These are phyloP conservation scores for Moelleriella libera DNA, from an alignment of 2,329 filamentous ascomycete genomes.

Conservation along the genomic window DNA sequence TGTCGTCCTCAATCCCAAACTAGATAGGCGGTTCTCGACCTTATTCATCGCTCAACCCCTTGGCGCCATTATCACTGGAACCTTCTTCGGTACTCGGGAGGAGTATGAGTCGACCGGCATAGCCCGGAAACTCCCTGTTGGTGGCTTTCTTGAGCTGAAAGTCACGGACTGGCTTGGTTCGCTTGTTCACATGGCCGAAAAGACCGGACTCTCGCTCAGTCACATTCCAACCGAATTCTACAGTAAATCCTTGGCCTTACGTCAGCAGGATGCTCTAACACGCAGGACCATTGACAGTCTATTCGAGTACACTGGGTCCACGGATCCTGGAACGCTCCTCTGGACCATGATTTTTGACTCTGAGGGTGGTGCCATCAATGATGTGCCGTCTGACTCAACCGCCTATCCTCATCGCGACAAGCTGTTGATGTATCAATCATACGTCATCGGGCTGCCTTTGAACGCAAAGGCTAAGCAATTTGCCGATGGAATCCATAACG, in stretches of 20 bases:
- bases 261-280: slow-evolving; percentile 30
- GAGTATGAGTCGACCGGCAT: slow-evolving; percentile 42
- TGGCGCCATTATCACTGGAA: slow-evolving; percentile 42
- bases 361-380: slow-evolving; percentile 43
- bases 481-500: slow-evolving; percentile 33
- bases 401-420: slow-evolving; percentile 51
- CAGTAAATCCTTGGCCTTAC: slow-evolving; percentile 42
- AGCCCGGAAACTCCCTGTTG: slow-evolving; percentile 27
- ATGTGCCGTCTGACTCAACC: slow-evolving; percentile 39
- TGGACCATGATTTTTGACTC: slow-evolving; percentile 53
- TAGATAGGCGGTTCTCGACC: slow-evolving; percentile 44
- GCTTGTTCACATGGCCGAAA: slow-evolving; percentile 36
- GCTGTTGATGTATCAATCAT: slow-evolving; percentile 49
- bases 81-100: slow-evolving; percentile 43
- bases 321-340: slow-evolving; percentile 33
- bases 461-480: slow-evolving; percentile 33
- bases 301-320: slow-evolving; percentile 37
- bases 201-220: slow-evolving; percentile 30
- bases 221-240: slow-evolving; percentile 37
- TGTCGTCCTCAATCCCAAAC: slow-evolving; percentile 34
- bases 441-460: slow-evolving; percentile 36
- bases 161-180: slow-evolving; percentile 49
- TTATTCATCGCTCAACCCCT: slow-evolving; percentile 39
- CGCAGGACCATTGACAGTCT: slow-evolving; percentile 29
- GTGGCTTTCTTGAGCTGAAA: slow-evolving; percentile 26